Conservation (phyloP, 1,284 basidiomycete species). For the Inonotus obliquus region DNA sequence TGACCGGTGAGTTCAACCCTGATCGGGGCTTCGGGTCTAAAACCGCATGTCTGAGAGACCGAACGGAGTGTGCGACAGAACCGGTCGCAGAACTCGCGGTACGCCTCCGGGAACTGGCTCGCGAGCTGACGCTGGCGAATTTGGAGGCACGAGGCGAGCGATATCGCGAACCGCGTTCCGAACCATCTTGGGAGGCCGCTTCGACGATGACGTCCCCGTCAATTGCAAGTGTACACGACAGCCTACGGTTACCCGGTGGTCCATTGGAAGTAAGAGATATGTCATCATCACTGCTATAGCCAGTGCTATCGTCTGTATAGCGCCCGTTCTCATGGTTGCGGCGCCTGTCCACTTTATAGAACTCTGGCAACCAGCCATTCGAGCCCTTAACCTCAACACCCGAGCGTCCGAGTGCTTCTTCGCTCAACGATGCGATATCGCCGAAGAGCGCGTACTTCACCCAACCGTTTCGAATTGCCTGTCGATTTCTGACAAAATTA, state of each 20-base stretch:
- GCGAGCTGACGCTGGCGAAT: neutral
- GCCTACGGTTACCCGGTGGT: slow-evolving; percentile 8
- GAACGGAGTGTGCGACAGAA: neutral
- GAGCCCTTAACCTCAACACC: slow-evolving; percentile 4
- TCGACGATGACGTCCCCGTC: slow-evolving; percentile 8
- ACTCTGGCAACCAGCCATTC: slow-evolving; percentile 13
- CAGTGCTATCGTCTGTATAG: neutral
- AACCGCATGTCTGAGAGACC: neutral
- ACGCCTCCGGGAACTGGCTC: neutral
- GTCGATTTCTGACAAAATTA: neutral
- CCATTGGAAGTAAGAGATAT: slow-evolving; percentile 4
- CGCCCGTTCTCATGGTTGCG: slow-evolving; percentile 9
- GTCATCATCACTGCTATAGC: neutral
- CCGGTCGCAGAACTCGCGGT: neutral
- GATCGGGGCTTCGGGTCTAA: neutral
- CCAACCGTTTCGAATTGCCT: neutral
- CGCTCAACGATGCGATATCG: slow-evolving; percentile 4
- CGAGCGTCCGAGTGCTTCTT: neutral
- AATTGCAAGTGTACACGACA: slow-evolving; percentile 11
- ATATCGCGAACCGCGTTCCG: neutral
- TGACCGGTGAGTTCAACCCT: neutral
- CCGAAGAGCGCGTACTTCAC: slow-evolving; percentile 1
- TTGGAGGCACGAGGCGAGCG: neutral
- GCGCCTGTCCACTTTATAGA: slow-evolving; percentile 7
- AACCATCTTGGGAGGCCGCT: neutral